Evolutionary conservation across 176 grass and related monocot species (phyloP).

Genomic region (Oryza brachyantha): DNA sequence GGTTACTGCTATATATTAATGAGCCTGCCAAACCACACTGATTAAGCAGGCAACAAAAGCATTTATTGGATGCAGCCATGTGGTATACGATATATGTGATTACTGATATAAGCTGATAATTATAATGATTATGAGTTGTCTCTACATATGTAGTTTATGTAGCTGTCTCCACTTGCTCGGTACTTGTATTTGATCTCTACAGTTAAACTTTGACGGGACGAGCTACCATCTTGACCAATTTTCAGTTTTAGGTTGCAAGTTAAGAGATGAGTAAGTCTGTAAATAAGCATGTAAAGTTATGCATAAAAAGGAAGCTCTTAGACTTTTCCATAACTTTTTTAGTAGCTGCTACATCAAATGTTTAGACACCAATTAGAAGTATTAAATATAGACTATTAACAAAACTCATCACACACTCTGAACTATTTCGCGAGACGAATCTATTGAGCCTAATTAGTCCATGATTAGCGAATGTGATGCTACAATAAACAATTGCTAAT

Average conservation of each 20-base stretch:
- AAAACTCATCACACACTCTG: too few relatives aligned
- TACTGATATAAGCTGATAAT: background rate
- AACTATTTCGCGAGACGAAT: too few relatives aligned
- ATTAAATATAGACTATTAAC: too few relatives aligned
- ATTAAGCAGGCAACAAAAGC: background rate
- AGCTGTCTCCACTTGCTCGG: background rate
- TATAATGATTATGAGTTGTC: slow-evolving; percentile 1
- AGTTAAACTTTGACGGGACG: background rate
- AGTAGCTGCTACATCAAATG: too few relatives aligned
- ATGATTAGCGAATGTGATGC: too few relatives aligned
- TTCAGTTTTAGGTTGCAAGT: background rate
- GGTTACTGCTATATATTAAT: background rate
- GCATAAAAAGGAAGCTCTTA: background rate
- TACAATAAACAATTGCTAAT: too few relatives aligned
- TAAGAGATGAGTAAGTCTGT: background rate
- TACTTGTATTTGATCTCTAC: background rate
- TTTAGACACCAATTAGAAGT: too few relatives aligned
- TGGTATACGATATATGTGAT: background rate
- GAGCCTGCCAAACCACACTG: background rate
- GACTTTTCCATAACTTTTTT: too few relatives aligned
- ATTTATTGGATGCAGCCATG: slow-evolving; percentile 22
- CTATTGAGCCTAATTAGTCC: too few relatives aligned
- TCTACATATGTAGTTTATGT: background rate
- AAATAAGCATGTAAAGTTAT: background rate
- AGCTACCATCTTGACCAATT: background rate